These are phyloP conservation scores for Blastobotrys robertii DNA, from an alignment of 805 yeast genomes.

Conservation along the genomic window DNA sequence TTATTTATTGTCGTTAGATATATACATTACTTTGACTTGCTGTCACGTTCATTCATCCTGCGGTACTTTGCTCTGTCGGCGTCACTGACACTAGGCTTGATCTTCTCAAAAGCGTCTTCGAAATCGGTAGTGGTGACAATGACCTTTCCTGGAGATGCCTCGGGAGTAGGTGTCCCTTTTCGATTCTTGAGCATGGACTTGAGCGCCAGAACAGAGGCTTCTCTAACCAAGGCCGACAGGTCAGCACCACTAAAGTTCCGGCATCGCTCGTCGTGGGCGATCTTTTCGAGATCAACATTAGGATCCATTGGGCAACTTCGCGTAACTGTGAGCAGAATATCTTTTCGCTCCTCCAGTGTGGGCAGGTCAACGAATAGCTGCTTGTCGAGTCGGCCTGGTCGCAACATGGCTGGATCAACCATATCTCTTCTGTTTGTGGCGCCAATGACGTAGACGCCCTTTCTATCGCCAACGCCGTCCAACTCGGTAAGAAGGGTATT, in stretches of 20 bases:
- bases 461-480: conserved; percentile 87
- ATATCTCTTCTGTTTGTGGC: conserved; percentile 97
- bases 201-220: conserved; percentile 60
- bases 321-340: conserved; percentile 71
- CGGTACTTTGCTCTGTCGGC: conserved; percentile 72
- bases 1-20: neutral
- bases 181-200: conserved; percentile 35
- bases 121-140: conserved; percentile 61
- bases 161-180: conserved; percentile 31
- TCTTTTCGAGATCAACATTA: conserved; percentile 47
- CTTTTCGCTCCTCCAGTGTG: conserved; percentile 62
- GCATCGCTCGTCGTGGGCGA: conserved; percentile 73
- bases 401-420: conserved; percentile 95
- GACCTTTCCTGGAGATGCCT: conserved; percentile 21
- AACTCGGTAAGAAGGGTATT: conserved; percentile 89
- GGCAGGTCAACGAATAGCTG: conserved; percentile 89
- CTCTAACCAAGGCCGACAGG: conserved; percentile 81
- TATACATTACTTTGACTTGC: neutral
- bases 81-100: conserved; percentile 87
- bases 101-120: conserved; percentile 54
- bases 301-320: conserved; percentile 61
- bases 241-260: conserved; percentile 95
- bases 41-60: conserved; percentile 14
- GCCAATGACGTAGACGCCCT: conserved; percentile 89
- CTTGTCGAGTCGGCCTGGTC: conserved; percentile 95